Evolutionary conservation across 1,284 basidiomycete genomes (phyloP), one percentile per base, ranked within the genome.

Genomic region (Melanopsichium pennsylvanicum): DNA sequence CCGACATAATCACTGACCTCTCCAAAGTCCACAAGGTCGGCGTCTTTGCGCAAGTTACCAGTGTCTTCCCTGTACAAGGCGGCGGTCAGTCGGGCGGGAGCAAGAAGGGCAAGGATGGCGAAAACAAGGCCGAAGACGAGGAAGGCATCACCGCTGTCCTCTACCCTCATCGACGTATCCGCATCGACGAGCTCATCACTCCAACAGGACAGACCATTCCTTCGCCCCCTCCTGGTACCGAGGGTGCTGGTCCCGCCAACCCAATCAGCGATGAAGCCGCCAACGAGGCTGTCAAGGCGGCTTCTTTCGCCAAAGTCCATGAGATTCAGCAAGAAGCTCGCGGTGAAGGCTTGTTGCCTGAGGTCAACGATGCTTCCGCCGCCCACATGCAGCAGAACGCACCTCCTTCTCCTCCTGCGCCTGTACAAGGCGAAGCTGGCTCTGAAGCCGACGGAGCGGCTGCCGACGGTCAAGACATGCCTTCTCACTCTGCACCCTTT

Each of bases 1-100:
- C 89, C 74, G 96, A 98, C 82, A 87, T 95, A 56, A 96, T 97
- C 76, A 90, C 90, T 62, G 89, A 90, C 76, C 82, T 92, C 45
- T 87, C 91, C 82, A 88, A 92, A 60, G 93, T 98, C 3, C 92
- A 97, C 82, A 87, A 88, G 4, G 92, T 97, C 50, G 96, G 96
- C 60, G 93, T 98, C 9, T 97, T 98, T 80, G 93, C 93, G 3
- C 95, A 98, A 83, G 93, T 98, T 63, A 97, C 95, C 1, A 93
- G 91, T 72, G 90, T 95, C 5, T 98, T 97, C 82, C 86, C 73
- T 7, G 72, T 74, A 4, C 70, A 75, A 50, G 55, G 58, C 29
- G 52, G 62, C 9, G 55, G 61, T 9, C 60, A 67, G 55, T 61
- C 58, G 11, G 63, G 49, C 7, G 29, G 72, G 46, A 38, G 87